Base-by-base conservation (phyloP, 2,329 filamentous ascomycete species). In the Cladophialophora carrionii region DNA sequence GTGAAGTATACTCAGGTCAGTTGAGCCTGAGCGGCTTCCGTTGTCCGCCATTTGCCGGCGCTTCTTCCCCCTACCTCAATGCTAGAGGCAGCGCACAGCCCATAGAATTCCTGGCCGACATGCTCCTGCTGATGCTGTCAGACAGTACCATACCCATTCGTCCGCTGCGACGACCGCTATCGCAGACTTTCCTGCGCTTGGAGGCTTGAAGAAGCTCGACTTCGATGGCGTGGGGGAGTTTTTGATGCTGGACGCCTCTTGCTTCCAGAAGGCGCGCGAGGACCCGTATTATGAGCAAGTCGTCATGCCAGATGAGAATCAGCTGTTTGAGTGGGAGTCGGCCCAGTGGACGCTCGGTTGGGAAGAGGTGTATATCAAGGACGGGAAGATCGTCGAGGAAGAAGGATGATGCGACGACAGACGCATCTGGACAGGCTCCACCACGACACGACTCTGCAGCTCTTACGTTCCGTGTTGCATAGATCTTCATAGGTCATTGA, bases 401-500 rank as follows among this genome's bases (percentile, higher is more conserved):
- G 29, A 54, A 17, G 26, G n/a, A 34, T 54, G 29, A 54, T 54
- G 10, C 20, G 10, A 17, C 4, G 20, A 22, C 3, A 8, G 17
- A 54, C 52, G 12, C 17, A n/a, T n/a, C 5, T 14, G 24, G n/a
- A 37, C 37, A 29, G 8, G 26, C n/a, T 9, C 2, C 12, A n/a
- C 31, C 24, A 3, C 2, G 37, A 43, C 37, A 17, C 1, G 1
- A 41, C 17, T 29, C 37, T 20, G 37, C 37, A 20, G 17, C 17
- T 34, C 24, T 24, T 12, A 14, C 8, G n/a, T 31, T 12, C 24
- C 20, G 22, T 41, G 29, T 31, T 48, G 51, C 26, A 22, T 34
- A 9, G n/a, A n/a, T 61, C 29, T 8, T 60, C 51, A 72, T 31
- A 72, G n/a, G 62, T 72, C 70, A 53, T 71, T 72, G 55, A 67